Base-by-base conservation (phyloP, 345 rosid species). In the Mallotus nudiflorus region DNA sequence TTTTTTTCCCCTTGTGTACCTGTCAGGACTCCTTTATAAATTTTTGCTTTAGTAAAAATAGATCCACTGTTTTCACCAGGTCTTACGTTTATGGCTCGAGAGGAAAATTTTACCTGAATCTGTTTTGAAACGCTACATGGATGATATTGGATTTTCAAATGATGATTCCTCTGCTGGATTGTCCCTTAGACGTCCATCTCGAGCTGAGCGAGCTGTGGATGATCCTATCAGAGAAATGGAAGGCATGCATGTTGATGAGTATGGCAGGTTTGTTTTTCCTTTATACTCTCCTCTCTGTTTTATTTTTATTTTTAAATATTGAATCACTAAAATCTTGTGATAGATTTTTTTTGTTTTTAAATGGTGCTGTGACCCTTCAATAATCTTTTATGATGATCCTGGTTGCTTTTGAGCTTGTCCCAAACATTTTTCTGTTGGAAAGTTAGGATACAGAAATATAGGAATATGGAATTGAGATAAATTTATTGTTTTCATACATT, bases 211-310 rank as follows among this genome's bases (percentile, higher is more conserved):
- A 61, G 85, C 97, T 54, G 79, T 95, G 33, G 94, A 95, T 73
- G 99, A 95, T 74, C 99, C 99, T 52, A 83, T 95, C 25, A 88
- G 99, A 79, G 94, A 83, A 83, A 95, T 95, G 98, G 99, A 95
- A 79, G 98, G 97, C 81, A 95, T 95, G 91, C 83, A 84, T 81
- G 94, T 95, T 53, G 99, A 95, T 78, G 99, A 95, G 81, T 95
- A 95, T 85, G 99, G 99, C 69, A 95, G 99, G 99, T 95, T 66
- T 42, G 83, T 67, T 14, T 44, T 65, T 73, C n/a, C 40, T 44
- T 29, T 44, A 20, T 39, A 20, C n/a, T 24, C 33, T 29, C 18
- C 3, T 2, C 45, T 62, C 14, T 29, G n/a, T 52, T 62, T 18
- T 24, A 15, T 14, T 5, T 49, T 22, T 25, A 9, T 62, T 31